Base-by-base conservation (phyloP, 306 rosid genomes). In the Quercus bicolor region DNA sequence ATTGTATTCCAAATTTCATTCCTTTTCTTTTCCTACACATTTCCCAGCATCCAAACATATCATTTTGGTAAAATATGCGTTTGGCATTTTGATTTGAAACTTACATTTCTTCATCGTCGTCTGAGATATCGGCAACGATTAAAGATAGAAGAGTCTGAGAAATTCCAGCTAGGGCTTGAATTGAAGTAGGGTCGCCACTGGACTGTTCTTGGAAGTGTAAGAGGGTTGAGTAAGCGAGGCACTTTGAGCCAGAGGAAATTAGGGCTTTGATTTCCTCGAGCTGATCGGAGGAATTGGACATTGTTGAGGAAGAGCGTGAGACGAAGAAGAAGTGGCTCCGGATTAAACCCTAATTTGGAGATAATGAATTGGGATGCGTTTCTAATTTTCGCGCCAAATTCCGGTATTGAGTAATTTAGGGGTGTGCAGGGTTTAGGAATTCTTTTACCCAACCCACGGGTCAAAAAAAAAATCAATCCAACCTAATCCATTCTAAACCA, bases 31-130 rank as follows among this genome's bases (percentile, higher is more conserved):
- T 29, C 33, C 33, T 29, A 29, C 33, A 29, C 33, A 29, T 29
- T 29, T 3, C 33, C 33, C 33, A 29, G 33, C 33, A 29, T 29
- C 33, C 33, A 29, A 29, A 29, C 33, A 29, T 29, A 29, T 28
- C 31, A 28, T 28, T 28, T 28, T 28, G 31, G 0, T 28, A 28
- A 28, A 28, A 28, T 28, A 28, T 28, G 31, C 0, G 31, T 28
- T 28, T 28, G 31, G 31, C 45, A 16, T 69, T 33, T 33, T 33
- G 37, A 71, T 12, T 43, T 12, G 66, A 55, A 7, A 55, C 81
- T 77, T 66, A 90, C 97, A 90, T 75, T 84, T 92, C 94, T 82
- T 92, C 96, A 6, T 94, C 94, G 5, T 83, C 82, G 18, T 75
- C 70, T 4, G 80, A 81, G 74, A 88, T 45, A 68, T 92, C 94